These are phyloP conservation scores for Hortaea werneckii DNA, from an alignment of 2,329 filamentous ascomycete species.

Conservation along the genomic window DNA sequence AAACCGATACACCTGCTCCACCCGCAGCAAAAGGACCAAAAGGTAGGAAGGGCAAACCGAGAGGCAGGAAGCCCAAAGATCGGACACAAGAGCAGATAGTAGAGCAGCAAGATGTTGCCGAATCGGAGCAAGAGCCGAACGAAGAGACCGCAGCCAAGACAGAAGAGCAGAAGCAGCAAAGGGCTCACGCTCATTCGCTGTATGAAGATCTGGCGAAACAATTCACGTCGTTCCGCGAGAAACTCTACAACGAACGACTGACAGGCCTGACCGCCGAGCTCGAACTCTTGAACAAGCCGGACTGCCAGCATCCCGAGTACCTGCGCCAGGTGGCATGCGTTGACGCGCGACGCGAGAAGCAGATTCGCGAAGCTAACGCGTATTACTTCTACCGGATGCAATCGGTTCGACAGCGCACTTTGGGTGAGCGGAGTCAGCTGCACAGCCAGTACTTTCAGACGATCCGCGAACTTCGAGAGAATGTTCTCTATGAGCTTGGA, in stretches of 20 bases:
- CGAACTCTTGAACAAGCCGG: constrained; percentile 47
- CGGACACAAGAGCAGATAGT: constrained; percentile 10
- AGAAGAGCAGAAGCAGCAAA: constrained; percentile 42
- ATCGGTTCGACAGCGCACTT: constrained; percentile 61
- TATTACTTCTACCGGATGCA: constrained; percentile 64
- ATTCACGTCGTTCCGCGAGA: constrained; percentile 76
- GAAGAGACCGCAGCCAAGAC: constrained; percentile 31
- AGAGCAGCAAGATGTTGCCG: constrained; percentile 8
- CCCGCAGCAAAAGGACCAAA: constrained; percentile 27
- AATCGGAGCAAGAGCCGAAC: constrained; percentile 12
- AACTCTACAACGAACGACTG: constrained; percentile 81
- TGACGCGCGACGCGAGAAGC: constrained; percentile 70
- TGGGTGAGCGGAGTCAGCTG: constrained; percentile 74
- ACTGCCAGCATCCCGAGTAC: constrained; percentile 75
- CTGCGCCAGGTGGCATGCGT: constrained; percentile 83
- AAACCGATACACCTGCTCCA: constrained; percentile 13
- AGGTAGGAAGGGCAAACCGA: constrained; percentile 37
- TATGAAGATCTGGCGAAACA: constrained; percentile 73
- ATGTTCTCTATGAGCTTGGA: constrained; percentile 68
- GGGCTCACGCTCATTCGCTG: constrained; percentile 16
- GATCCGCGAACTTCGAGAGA: constrained; percentile 72
- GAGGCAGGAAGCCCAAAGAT: constrained; percentile 33
- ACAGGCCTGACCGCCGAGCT: constrained; percentile 65
- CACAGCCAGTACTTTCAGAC: constrained; percentile 87
- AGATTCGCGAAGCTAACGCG: constrained; percentile 63